Base-by-base conservation (phyloP, 2,329 filamentous ascomycete genomes). In the Pseudopithomyces chartarum region DNA sequence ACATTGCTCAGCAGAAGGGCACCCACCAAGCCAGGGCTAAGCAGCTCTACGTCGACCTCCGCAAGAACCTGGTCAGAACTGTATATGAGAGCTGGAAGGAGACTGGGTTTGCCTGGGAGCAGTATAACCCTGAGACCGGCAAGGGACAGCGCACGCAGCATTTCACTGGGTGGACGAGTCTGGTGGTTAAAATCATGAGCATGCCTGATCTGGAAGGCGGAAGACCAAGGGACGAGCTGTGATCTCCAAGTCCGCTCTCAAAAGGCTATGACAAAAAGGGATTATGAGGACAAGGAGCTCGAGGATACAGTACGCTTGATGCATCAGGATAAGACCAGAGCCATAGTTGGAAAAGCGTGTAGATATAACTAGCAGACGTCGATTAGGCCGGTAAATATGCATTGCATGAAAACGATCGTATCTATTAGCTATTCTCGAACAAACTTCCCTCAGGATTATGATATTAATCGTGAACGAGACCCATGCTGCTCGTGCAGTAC, bases 151-250 rank as follows among this genome's bases (percentile, higher is more conserved):
- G 95, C 40, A 98, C 93, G 5, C 92, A 97, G 81, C 94, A 98
- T 77, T 99, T 99, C 74, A 97, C 95, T 0, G 95, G 95, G 49
- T 99, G 95, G 95, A 99, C 95, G n/a, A 97, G 92, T 74, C 81
- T 98, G 77, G 91, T 98, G 46, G 93, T 98, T 44, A 97, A 97
- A 82, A 91, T 99, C 64, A 97, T 98, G 92, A 87, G 87, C 45
- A 94, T 99, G 91, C 90, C 92, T 6, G 89, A 96, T 65, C 70
- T 91, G 40, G 65, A 65, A 17, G 64, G 65, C 36, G 63, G 60
- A 23, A 55, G 57, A n/a, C 62, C 62, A 0, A 67, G 64, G 51
- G 73, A 75, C 58, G 73, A 75, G 54, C 58, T 75, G 59, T 74
- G 64, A 55, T 29, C 26, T 29, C 26, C 26, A 46, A 7, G 22